These are phyloP conservation scores for Tetrastigma voinierianum DNA, from an alignment of 164 flowering plant species.

Conservation along the genomic window DNA sequence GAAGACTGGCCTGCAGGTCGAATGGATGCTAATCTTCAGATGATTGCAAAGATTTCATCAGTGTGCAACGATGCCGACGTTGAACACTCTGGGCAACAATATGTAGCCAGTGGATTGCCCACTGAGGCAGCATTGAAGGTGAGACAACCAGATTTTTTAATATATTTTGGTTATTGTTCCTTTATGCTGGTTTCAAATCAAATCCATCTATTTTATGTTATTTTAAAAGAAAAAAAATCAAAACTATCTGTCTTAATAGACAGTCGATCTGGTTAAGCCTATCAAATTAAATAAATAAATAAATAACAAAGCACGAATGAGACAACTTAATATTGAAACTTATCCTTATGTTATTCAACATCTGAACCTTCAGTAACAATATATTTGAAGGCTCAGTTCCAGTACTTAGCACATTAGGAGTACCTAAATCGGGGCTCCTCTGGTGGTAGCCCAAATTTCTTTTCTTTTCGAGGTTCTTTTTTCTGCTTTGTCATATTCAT, in stretches of 20 bases:
- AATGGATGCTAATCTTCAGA: slow-evolving; percentile 77
- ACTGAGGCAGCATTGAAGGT: slow-evolving; percentile 95
- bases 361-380: background rate
- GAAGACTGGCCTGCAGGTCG: slow-evolving; percentile 55
- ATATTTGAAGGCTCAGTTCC: background rate
- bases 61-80: slow-evolving; percentile 78
- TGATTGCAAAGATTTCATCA: slow-evolving; percentile 70
- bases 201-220: no score
- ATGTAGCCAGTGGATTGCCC: slow-evolving; percentile 70
- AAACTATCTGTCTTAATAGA: no score
- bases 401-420: background rate
- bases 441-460: background rate
- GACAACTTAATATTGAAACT: background rate
- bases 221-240: no score
- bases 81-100: slow-evolving; percentile 48
- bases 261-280: no score
- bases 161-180: background rate
- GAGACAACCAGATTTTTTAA: background rate
- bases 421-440: background rate
- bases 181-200: background rate
- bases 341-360: background rate
- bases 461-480: background rate
- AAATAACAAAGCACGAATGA: no score
- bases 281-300: no score
- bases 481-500: background rate